These are phyloP conservation scores for Alternaria sp. DNA, from an alignment of 2,329 filamentous ascomycete species.

Conservation along the genomic window DNA sequence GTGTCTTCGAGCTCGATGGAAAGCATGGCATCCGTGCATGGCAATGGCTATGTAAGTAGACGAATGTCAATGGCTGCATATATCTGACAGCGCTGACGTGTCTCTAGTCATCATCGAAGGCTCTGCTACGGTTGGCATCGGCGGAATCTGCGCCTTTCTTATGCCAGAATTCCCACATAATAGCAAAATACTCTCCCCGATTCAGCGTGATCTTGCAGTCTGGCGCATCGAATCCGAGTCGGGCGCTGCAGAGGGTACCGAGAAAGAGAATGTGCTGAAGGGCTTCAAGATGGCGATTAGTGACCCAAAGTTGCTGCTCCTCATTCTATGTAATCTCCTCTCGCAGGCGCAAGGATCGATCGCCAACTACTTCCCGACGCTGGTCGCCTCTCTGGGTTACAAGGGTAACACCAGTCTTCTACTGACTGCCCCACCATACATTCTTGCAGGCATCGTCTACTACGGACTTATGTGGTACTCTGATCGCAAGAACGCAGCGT, in stretches of 20 bases:
- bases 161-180: background rate
- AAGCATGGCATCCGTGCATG: background rate
- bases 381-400: background rate
- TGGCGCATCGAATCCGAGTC: background rate
- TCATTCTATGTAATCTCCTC: background rate
- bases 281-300: background rate
- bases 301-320: background rate
- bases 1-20: background rate
- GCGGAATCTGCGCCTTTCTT: background rate
- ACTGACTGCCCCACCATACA: background rate
- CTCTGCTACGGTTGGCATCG: background rate
- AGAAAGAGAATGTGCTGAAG: background rate
- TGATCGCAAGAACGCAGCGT: slow-evolving; percentile 54
- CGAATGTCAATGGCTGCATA: background rate
- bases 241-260: background rate
- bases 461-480: slow-evolving; percentile 50
- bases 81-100: background rate
- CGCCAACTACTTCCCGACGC: background rate
- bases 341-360: background rate
- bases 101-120: background rate
- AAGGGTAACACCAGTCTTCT: background rate
- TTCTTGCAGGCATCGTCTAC: background rate
- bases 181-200: background rate
- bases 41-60: background rate
- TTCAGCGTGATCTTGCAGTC: background rate